Conservation (phyloP, 208 protist species). For the Trichomonas tenax region DNA sequence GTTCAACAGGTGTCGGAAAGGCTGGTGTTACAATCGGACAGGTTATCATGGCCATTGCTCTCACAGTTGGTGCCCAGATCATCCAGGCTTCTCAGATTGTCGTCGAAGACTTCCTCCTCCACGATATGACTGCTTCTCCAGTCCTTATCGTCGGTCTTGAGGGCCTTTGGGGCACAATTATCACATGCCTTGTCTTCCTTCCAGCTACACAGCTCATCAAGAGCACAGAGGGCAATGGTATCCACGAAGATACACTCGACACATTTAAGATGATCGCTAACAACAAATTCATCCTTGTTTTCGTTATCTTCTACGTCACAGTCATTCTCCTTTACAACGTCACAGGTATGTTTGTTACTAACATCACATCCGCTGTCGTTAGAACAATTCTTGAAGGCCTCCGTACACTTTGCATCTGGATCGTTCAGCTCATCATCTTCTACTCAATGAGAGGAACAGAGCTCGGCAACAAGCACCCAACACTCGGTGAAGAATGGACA, state of each 20-base stretch:
- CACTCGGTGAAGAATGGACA: neutral
- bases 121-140: neutral
- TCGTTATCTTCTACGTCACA: neutral
- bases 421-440: neutral
- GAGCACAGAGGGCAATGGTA: neutral
- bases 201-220: neutral
- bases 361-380: neutral
- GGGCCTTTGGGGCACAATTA: slow-evolving; percentile 2
- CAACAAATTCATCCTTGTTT: neutral
- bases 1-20: neutral
- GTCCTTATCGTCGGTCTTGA: slow-evolving; percentile 18
- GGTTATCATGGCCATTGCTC: neutral
- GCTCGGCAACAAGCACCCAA: neutral
- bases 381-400: slow-evolving; percentile 18
- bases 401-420: neutral
- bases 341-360: neutral
- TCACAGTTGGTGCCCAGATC: neutral
- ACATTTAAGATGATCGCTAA: neutral
- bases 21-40: neutral
- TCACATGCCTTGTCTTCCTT: neutral
- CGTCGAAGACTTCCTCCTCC: neutral
- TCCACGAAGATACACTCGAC: neutral
- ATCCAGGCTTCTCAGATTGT: slow-evolving; percentile 4
- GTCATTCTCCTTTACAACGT: neutral
- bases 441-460: neutral